Base-by-base conservation (phyloP, 139 green algal species). In the Nannochloris sp. region DNA sequence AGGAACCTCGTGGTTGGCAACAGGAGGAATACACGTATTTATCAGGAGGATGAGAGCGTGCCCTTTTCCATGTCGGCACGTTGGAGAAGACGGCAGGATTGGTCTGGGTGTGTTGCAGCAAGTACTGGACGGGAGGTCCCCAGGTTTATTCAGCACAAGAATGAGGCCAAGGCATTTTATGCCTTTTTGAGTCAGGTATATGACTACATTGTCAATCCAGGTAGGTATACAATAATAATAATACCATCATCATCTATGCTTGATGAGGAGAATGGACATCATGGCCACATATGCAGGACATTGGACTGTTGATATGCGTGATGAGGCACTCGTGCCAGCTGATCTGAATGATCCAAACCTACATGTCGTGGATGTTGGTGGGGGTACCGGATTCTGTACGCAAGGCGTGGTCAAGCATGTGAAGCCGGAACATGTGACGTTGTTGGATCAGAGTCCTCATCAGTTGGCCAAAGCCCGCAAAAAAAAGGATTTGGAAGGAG, bases 261-360 rank as follows among this genome's bases (percentile, higher is more conserved):
- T 29, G 27, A 27, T 4, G 24, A 27, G 1, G 24, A 25, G 24
- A 25, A 24, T 24, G 23, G 2, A 25, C 24, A 27, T 27, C 24
- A 27, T 40, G 34, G 34, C 11, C 5, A 27, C 24, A 27, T 4
- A 27, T 58, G 78, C 79, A 53, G 87, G 87, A 1, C 90, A 97
- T 71, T 97, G 90, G 90, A 96, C 87, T 1, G 81, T 85, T 48
- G 89, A 96, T 64, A 97, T 97, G 90, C 73, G 90, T 2, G 73
- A 83, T 44, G 91, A 95, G 24, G 90, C 90, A 4, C 76, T 97
- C 25, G 54, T 76, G 34, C 76, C 79, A 0, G 90, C 90, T 8
- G 72, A 92, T 67, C 75, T 97, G 0, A 71, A 94, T 46, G 58
- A 56, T 29, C 61, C 79, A 9, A 68, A 88, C 57, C 72, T 93